A percentile compares a stretch with the other conserved stretches of the same genome.
These are phyloP conservation scores for Nematocida displodere DNA, from an alignment of 371 early-diverging fungal species.

Conservation along the genomic window DNA sequence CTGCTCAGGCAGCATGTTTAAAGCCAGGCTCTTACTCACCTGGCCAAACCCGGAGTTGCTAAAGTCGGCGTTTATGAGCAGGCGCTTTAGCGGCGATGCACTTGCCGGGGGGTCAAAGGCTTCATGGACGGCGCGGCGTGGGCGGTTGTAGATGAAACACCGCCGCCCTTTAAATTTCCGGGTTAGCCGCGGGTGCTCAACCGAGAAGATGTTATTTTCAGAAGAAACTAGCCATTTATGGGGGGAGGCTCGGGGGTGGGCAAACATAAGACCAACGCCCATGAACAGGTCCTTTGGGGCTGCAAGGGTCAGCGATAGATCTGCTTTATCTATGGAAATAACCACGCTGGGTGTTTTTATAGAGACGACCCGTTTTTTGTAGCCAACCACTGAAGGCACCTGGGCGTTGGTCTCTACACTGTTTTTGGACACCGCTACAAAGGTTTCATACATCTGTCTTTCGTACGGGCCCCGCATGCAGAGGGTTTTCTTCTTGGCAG, in stretches of 20 bases:
- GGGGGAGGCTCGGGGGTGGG: not conserved
- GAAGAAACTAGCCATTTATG: not conserved
- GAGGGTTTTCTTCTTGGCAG: not conserved
- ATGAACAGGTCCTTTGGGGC: not conserved
- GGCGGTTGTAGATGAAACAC: conserved; percentile 28
- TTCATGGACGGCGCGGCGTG: conserved; percentile 11
- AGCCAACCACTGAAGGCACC: not conserved
- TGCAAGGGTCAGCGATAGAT: not conserved
- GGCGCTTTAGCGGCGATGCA: not conserved
- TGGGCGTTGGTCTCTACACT: not conserved
- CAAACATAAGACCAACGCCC: not conserved
- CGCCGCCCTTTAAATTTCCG: not conserved
- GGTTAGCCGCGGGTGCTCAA: conserved; percentile 3
- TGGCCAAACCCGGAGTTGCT: conserved; percentile 8
- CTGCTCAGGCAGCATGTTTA: conserved; percentile 8
- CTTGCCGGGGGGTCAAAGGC: conserved; percentile 5
- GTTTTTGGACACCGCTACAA: not conserved
- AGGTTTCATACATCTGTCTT: conserved; percentile 22
- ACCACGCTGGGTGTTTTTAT: not conserved
- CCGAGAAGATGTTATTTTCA: conserved; percentile 2
- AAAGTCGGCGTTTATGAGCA: not conserved
- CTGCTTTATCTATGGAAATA: not conserved
- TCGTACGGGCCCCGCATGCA: conserved; percentile 27
- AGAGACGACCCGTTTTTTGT: not conserved
- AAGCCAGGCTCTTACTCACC: conserved; percentile 8